These are phyloP conservation scores for Pseudoturritis turrita DNA, from an alignment of 345 rosid genomes.

Conservation along the genomic window DNA sequence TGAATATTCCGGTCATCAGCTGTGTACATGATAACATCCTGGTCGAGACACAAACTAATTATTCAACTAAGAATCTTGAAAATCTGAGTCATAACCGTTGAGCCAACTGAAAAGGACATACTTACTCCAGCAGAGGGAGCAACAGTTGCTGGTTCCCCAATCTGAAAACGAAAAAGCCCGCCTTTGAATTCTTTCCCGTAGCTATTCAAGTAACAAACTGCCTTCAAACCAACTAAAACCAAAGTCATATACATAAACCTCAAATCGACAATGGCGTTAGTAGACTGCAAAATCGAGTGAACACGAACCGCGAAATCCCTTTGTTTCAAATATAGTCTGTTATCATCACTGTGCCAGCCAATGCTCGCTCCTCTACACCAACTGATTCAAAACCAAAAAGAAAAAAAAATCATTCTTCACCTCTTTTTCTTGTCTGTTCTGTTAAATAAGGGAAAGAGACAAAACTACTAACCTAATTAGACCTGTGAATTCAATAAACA, in stretches of 20 bases:
- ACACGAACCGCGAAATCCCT: constrained; percentile 63
- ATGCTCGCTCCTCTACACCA: constrained; percentile 90
- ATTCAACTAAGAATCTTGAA: neutral
- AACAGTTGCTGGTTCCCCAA: constrained; percentile 60
- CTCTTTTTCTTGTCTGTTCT: neutral
- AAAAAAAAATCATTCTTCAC: neutral
- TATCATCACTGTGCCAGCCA: constrained; percentile 98
- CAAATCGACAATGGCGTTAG: neutral
- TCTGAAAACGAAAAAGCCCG: constrained; percentile 79
- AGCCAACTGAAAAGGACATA: neutral
- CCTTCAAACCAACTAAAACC: constrained; percentile 46
- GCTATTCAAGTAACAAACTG: constrained; percentile 89
- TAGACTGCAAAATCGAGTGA: neutral
- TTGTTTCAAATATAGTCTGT: constrained; percentile 76
- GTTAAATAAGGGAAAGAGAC: neutral
- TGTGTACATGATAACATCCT: constrained; percentile 88
- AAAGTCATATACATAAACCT: constrained; percentile 4
- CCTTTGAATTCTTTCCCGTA: constrained; percentile 68
- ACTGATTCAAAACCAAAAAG: constrained; percentile 35
- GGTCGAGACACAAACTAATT: constrained; percentile 9
- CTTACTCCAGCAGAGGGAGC: constrained; percentile 78
- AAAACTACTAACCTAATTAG: constrained; percentile 53
- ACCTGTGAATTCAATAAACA: constrained; percentile 83
- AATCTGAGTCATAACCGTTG: neutral
- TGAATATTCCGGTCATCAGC: constrained; percentile 81